Base-by-base conservation (phyloP, 1,284 basidiomycete genomes). In the Sporisorium reilianum region DNA sequence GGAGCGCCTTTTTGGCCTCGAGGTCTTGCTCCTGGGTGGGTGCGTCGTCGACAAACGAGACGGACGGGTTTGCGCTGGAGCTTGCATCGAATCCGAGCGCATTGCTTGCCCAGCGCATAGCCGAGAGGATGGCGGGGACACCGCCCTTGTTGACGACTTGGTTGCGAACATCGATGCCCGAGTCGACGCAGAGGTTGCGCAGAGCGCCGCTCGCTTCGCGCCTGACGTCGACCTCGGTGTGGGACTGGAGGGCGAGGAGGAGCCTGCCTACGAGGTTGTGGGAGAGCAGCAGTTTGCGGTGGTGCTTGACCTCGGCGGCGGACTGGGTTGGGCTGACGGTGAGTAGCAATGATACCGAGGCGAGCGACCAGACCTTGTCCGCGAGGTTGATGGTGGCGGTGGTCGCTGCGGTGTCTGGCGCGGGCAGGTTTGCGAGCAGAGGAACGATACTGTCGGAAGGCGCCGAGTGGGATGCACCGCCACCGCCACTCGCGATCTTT, bases 161-260 rank as follows among this genome's bases (percentile, higher is more conserved):
- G 44, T 63, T 76, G 26, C 78, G 51, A 23, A 73, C 70, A 25
- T 76, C 76, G 41, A 66, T 57, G 38, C 76, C 73, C 7, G 77
- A 75, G 28, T 83, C 78, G 44, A 84, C 69, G 55, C 82, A 83
- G 38, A 84, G 66, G 44, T 83, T 84, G 46, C 82, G 77, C n/a
- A 84, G 72, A 2, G 77, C 77, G 22, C 82, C 81, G 34, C 78
- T 77, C 9, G 83, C 83, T 65, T 82, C 82, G n/a, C 72, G 59
- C 44, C 78, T 73, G 22, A 82, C 71, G 34, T 81, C 78, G 34
- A 81, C 65, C 22, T 77, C 64, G 36, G 75, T 71, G 34, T 78
- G 70, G 0, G 76, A 63, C 8, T 77, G 55, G 30, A 84, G 74
- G 25, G 76, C 78, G 20, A 69, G 65, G 20, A 84, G 30, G 9